Conservation (phyloP, 768 basidiomycete genomes). For the Russula abietina region DNA sequence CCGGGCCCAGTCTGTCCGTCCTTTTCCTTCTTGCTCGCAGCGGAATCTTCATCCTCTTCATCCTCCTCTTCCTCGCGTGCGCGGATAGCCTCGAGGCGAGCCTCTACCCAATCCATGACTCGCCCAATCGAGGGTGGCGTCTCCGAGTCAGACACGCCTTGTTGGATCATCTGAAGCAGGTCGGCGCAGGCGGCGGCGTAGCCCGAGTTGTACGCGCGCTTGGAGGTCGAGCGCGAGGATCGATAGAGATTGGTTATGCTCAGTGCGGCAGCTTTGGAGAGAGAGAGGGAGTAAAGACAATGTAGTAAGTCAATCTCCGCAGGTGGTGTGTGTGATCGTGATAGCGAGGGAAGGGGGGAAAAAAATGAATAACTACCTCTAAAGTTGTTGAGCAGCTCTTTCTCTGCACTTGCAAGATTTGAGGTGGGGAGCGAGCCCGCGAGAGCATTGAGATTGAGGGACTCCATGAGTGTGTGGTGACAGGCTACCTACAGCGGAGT, state of each 20-base stretch:
- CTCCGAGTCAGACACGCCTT: conserved; percentile 59
- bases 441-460: conserved; percentile 73
- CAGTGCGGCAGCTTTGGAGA: conserved; percentile 63
- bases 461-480: conserved; percentile 50
- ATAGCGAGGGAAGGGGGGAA: background rate
- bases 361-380: conserved; percentile 44
- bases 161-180: conserved; percentile 74
- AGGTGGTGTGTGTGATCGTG: conserved; percentile 4
- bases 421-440: conserved; percentile 66
- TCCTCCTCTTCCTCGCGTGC: conserved; percentile 75
- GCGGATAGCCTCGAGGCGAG: conserved; percentile 68
- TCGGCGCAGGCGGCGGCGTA: conserved; percentile 78
- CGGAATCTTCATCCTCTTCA: conserved; percentile 71
- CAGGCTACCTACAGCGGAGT: too few species aligned
- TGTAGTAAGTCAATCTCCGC: conserved; percentile 24
- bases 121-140: conserved; percentile 55
- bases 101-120: conserved; percentile 84
- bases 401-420: conserved; percentile 70
- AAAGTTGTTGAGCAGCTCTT: conserved; percentile 75
- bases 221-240: conserved; percentile 69
- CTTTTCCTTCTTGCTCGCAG: conserved; percentile 35
- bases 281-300: background rate
- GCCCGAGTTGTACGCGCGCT: conserved; percentile 74
- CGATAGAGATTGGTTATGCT: conserved; percentile 83
- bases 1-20: conserved; percentile 26